Evolutionary conservation across 2,329 filamentous ascomycete species (phyloP), one percentile per base, ranked within the genome.

Genomic region (Alternaria burnsii): DNA sequence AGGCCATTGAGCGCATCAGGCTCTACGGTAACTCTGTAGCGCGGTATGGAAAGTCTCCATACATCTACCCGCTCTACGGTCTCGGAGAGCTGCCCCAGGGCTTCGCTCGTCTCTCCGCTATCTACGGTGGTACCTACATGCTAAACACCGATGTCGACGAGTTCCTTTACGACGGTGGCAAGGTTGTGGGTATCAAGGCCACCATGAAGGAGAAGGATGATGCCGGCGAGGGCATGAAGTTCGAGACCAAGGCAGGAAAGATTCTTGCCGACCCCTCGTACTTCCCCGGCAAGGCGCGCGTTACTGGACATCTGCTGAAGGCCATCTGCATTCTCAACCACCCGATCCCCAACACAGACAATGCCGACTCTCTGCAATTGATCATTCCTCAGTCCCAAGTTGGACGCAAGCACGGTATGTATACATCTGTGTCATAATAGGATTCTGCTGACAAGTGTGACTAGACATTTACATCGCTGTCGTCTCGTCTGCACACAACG

Each of bases 121-220:
- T 99, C 82, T 98, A 99, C 78, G 95, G 95, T 68, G 95, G 95
- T 71, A 99, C 95, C 52, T 99, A 99, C 84, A 99, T 99, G 94
- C 90, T 99, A 75, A 98, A 98, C 86, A 97, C 95, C 71, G 89
- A 89, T 70, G 87, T 99, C 57, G 91, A 98, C 66, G 95, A 99
- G 84, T 83, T 99, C 68, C 80, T 91, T 63, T 97, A 95, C 78
- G 92, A 96, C 60, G 88, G 85, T 57, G 88, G 86, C 76, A 97
- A 96, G 85, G 92, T 94, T n/a, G 86, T 88, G 16, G 95, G 95
- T 58, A 98, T 99, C 84, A 96, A 96, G 85, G 95, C 95, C 52
- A 97, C 95, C 71, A 98, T 98, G 94, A 90, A 89, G 77, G 92
- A 92, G 78, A 88, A 89, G 63, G 91, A 93, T 61, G 92, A 93